Percentiles rank a stretch among this genome's conserved stretches.
phyloP scores from a whole-genome alignment of 805 yeast genomes.

The Blastobotrys americana region DNA sequence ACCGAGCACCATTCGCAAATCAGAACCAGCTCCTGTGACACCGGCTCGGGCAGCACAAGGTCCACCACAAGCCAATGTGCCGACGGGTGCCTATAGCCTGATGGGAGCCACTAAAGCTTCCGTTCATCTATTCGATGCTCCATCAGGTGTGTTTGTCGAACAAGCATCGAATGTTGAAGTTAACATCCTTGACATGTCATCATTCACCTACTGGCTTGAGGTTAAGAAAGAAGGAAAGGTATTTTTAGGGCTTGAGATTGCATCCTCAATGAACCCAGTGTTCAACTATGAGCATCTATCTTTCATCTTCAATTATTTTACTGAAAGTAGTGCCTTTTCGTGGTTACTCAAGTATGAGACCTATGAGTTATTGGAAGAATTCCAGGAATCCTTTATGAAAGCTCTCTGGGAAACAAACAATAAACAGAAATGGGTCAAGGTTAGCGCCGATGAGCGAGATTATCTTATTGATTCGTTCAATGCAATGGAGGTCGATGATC shows the following conservation, averaged over 20 bases:
- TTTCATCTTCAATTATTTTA: constrained; percentile 57
- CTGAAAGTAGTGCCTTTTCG: constrained; percentile 42
- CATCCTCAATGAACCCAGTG: constrained; percentile 54
- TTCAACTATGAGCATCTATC: constrained; percentile 51
- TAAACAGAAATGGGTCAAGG: constrained; percentile 41
- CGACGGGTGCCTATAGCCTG: neutral
- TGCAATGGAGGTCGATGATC: constrained; percentile 33
- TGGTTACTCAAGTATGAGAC: constrained; percentile 54
- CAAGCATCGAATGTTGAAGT: constrained; percentile 34
- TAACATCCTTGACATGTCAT: constrained; percentile 39
- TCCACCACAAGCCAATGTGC: neutral
- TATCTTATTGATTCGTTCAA: constrained; percentile 52
- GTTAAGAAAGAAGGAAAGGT: constrained; percentile 30
- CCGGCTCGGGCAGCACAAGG: neutral
- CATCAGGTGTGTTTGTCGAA: constrained; percentile 40
- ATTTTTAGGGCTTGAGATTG: constrained; percentile 37
- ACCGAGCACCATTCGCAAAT: neutral
- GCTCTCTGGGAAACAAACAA: constrained; percentile 58
- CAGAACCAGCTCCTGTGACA: neutral
- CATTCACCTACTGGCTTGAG: constrained; percentile 49
- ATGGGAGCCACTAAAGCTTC: constrained; percentile 27
- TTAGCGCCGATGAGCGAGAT: constrained; percentile 41
- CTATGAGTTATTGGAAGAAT: constrained; percentile 37
- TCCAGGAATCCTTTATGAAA: constrained; percentile 47
- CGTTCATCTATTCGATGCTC: constrained; percentile 54